Evolutionary conservation across 768 basidiomycete genomes (phyloP).

Genomic region (Cystofilobasidium capitatum): DNA sequence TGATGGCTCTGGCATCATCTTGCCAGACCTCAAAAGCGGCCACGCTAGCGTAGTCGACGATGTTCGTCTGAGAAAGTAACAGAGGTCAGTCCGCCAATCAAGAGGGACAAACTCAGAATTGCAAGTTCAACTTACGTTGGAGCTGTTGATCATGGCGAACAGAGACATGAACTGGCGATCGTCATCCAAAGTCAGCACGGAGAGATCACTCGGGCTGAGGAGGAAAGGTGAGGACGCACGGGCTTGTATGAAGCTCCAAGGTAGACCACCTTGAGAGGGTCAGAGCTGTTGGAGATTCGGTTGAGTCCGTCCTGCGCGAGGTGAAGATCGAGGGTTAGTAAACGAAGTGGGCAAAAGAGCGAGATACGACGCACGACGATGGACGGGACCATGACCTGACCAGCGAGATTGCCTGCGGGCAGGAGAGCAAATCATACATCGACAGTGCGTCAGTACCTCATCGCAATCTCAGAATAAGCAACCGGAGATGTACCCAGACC

Average conservation of each 20-base stretch:
- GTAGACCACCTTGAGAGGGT: conserved; percentile 68
- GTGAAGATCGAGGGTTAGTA: background rate
- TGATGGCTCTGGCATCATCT: conserved; percentile 19
- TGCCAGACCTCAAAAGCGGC: conserved; percentile 31
- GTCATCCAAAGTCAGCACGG: background rate
- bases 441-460: too few species aligned
- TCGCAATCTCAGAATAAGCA: too few species aligned
- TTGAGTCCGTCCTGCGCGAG: conserved; percentile 48
- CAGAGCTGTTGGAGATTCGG: conserved; percentile 66
- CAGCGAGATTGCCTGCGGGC: conserved; percentile 46
- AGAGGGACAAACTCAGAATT: too few species aligned
- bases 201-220: too few species aligned
- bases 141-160: conserved; percentile 66
- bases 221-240: conserved; percentile 8
- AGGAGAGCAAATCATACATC: too few species aligned
- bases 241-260: conserved; percentile 71
- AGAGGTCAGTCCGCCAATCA: background rate
- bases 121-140: background rate
- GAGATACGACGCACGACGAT: conserved; percentile 43
- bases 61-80: background rate
- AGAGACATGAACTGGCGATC: conserved; percentile 58
- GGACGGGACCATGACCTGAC: conserved; percentile 64
- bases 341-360: background rate
- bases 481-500: conserved; percentile 70
- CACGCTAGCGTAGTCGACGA: conserved; percentile 33